Conservation (phyloP, 345 rosid species). For the Reutealis trisperma region DNA sequence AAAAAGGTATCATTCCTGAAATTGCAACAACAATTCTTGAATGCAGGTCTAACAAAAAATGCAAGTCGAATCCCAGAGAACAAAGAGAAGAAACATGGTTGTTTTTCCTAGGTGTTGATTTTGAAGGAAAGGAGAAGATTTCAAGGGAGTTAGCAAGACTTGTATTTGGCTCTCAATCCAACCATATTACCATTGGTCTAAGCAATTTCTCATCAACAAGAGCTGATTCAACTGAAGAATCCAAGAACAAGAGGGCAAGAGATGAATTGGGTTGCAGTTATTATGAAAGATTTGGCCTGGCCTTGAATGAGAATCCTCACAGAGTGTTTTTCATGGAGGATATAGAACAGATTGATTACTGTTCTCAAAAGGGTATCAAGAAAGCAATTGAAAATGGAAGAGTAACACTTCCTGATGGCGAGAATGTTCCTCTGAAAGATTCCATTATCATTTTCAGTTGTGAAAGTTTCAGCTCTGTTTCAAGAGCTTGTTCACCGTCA, state of each 20-base stretch:
- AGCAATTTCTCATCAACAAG: constrained; percentile 36
- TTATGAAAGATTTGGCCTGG: constrained; percentile 47
- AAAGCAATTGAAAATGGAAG: constrained; percentile 47
- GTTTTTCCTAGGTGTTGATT: constrained; percentile 70
- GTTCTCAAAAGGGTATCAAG: constrained; percentile 40
- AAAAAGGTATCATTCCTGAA: constrained; percentile 54
- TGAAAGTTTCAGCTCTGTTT: constrained; percentile 33
- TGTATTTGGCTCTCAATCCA: constrained; percentile 60
- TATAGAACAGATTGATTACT: constrained; percentile 37
- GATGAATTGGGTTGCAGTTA: constrained; percentile 36
- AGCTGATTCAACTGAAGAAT: constrained; percentile 30
- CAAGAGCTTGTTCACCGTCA: constrained; percentile 35
- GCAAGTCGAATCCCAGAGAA: constrained; percentile 21
- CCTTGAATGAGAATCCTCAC: constrained; percentile 71
- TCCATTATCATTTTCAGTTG: constrained; percentile 61
- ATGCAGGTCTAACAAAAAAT: constrained; percentile 69
- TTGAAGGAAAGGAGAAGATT: constrained; percentile 63
- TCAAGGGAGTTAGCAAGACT: constrained; percentile 71
- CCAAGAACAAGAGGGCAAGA: constrained; percentile 48
- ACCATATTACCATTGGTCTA: constrained; percentile 40
- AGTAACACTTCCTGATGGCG: constrained; percentile 42
- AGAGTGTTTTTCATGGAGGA: constrained; percentile 67
- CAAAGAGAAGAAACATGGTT: constrained; percentile 79
- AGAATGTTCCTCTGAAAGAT: constrained; percentile 53
- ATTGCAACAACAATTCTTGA: constrained; percentile 58